Evolutionary conservation across 805 yeast species (phyloP).

Genomic region (Zygosaccharomyces gambellarensis): DNA sequence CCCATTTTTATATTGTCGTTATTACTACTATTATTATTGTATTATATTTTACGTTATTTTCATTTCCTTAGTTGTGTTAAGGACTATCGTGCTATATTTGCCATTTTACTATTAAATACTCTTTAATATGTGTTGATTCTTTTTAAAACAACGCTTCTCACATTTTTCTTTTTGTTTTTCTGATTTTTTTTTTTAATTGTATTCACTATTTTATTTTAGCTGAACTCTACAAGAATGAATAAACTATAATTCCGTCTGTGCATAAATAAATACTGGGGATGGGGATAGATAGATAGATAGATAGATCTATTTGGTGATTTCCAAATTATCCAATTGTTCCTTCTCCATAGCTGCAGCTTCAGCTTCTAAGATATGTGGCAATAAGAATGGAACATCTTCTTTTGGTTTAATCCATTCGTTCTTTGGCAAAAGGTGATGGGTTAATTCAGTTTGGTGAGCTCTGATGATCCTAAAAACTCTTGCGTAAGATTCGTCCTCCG

Average conservation of each 20-base stretch:
- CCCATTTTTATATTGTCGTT: neutral
- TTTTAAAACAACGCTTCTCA: neutral
- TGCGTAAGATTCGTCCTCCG: slow-evolving; percentile 77
- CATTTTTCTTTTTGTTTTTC: neutral
- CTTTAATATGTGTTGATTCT: neutral
- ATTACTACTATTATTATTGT: neutral
- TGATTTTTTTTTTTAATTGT: no score
- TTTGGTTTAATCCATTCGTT: slow-evolving; percentile 71
- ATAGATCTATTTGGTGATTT: slow-evolving; percentile 27
- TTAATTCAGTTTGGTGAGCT: slow-evolving; percentile 81
- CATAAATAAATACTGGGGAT: slow-evolving; percentile 2
- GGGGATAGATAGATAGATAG: neutral
- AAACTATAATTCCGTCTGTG: slow-evolving; percentile 1
- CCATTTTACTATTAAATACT: neutral
- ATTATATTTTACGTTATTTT: slow-evolving; percentile 2
- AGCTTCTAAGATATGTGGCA: slow-evolving; percentile 88
- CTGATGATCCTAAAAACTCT: slow-evolving; percentile 89
- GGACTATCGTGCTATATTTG: neutral
- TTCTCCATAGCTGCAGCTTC: slow-evolving; percentile 89
- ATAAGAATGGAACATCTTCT: slow-evolving; percentile 76
- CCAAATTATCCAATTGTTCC: slow-evolving; percentile 79
- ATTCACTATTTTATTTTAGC: neutral
- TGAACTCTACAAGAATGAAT: slow-evolving; percentile 3
- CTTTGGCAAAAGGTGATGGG: slow-evolving; percentile 81
- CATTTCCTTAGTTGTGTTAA: neutral